A percentile compares a stretch with the other conserved stretches of the same genome.
phyloP scores from a whole-genome alignment of 331 rosid genomes.

The Ulmus americana region DNA sequence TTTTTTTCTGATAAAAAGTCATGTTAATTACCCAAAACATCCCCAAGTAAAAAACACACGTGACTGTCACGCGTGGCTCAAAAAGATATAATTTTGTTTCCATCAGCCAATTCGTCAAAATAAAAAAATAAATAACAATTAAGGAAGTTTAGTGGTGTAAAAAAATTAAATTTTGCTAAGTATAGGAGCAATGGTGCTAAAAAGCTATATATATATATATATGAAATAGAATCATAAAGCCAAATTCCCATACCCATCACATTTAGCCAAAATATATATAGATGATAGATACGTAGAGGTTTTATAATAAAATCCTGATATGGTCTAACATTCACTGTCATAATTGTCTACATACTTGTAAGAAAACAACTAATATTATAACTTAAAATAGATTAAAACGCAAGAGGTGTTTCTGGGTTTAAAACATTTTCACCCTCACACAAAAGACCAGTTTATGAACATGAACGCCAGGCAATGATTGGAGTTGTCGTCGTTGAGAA shows the following conservation, averaged over 20 bases:
- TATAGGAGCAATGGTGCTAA: too few relatives aligned
- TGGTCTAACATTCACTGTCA: not conserved
- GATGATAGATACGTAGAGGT: slow-evolving; percentile 6
- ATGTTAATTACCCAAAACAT: too few relatives aligned
- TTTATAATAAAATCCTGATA: slow-evolving; percentile 16
- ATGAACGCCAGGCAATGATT: slow-evolving; percentile 84
- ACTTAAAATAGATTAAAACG: slow-evolving; percentile 23
- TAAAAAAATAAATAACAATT: too few relatives aligned
- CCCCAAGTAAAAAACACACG: too few relatives aligned
- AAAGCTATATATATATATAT: too few relatives aligned
- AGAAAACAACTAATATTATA: slow-evolving; percentile 12
- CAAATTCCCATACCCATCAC: not conserved
- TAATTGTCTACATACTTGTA: slow-evolving; percentile 11
- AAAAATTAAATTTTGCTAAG: too few relatives aligned
- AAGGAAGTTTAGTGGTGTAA: too few relatives aligned
- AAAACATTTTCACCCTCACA: slow-evolving; percentile 30
- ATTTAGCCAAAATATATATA: slow-evolving; percentile 13
- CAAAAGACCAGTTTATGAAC: slow-evolving; percentile 93
- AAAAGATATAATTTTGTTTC: too few relatives aligned
- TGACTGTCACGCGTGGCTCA: too few relatives aligned
- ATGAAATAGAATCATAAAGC: not conserved
- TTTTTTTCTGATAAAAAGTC: too few relatives aligned
- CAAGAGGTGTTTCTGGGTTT: not conserved
- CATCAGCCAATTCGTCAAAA: too few relatives aligned
- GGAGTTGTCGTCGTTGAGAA: slow-evolving; percentile 72